Percentiles rank a stretch among this genome's conserved stretches.
phyloP scores from a whole-genome alignment of 2,329 filamentous ascomycete species.

The Stagonosporopsis vannaccii region DNA sequence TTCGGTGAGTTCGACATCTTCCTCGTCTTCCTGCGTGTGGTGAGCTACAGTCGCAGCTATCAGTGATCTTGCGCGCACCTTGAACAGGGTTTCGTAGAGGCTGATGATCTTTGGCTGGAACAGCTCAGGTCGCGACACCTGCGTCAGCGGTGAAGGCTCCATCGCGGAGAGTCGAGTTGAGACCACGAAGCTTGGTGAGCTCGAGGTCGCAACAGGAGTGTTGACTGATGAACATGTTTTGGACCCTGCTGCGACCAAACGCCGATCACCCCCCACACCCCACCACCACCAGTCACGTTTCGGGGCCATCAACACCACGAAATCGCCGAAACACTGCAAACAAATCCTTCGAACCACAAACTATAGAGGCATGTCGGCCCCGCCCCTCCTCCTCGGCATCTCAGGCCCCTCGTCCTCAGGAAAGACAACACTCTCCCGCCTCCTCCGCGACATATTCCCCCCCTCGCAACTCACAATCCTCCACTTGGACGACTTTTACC shows the following conservation, averaged over 20 bases:
- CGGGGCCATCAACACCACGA: neutral
- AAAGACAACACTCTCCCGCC: slow-evolving; percentile 89
- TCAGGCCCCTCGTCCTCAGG: slow-evolving; percentile 92
- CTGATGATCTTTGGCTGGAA: slow-evolving; percentile 95
- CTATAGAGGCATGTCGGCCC: slow-evolving; percentile 26
- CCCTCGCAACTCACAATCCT: slow-evolving; percentile 71
- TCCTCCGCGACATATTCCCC: slow-evolving; percentile 83
- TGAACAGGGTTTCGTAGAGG: slow-evolving; percentile 85
- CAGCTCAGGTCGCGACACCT: slow-evolving; percentile 85
- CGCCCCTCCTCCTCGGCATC: slow-evolving; percentile 73
- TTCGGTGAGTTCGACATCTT: slow-evolving; percentile 75
- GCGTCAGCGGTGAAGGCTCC: slow-evolving; percentile 92
- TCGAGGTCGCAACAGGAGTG: slow-evolving; percentile 9
- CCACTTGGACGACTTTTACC: slow-evolving; percentile 97
- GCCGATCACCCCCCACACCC: slow-evolving; percentile 18
- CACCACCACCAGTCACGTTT: slow-evolving; percentile 14
- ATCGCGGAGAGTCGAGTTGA: slow-evolving; percentile 54
- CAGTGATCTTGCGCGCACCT: slow-evolving; percentile 48
- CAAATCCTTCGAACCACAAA: neutral
- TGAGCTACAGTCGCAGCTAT: slow-evolving; percentile 25
- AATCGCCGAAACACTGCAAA: neutral
- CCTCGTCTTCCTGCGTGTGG: slow-evolving; percentile 56
- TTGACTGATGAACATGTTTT: slow-evolving; percentile 15
- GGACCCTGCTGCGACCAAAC: slow-evolving; percentile 14
- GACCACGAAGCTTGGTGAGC: neutral